Base-by-base conservation (phyloP, 108 stramenopile genomes). In the Fistulifera pelliculosa region DNA sequence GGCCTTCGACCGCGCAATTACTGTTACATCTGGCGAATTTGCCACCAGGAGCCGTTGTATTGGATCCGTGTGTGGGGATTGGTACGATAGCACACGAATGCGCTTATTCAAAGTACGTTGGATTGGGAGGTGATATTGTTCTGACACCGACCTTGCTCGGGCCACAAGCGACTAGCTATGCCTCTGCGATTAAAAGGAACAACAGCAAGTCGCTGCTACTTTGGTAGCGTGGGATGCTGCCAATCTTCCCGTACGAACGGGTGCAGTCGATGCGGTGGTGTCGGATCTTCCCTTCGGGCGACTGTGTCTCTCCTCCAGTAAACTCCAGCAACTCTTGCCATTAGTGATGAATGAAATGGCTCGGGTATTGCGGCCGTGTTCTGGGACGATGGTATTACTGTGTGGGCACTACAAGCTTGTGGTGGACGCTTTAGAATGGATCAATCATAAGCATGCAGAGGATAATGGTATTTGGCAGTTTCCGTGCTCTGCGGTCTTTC, bases 1-100 rank as follows among this genome's bases (percentile, higher is more conserved):
- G 74, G 0, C 79, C 83, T 0, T 70, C 74, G 0, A 85, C 68
- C 0, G 79, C 83, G 15, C 70, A 73, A 26, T 40, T 78, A 17
- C 26, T 85, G 54, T 49, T 80, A 0, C 49, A 74, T 18, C 17
- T 80, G 27, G 73, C 73, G 19, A 23, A 69, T 0, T n/a, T 71
- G 8, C 41, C 66, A 55, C 48, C 58, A 15, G 71, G 64, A 35
- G 76, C 72, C 58, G 61, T 77, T 5, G 65, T 85, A 8, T 57
- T 85, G 57, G 83, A 85, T 69, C 83, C 83, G 17, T 85, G 83
- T 64, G 76, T 67, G 3, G 83, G 83, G 1, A 56, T 80, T n/a
- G 79, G 79, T 4, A 85, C 83, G 22, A 78, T 78, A 27, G 72
- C 77, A 12, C n/a, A 74, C 38, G 73, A 78, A 51, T 35, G 66